phyloP scores from a whole-genome alignment of 257 asterid genomes.

The Gentiana macrophylla region DNA sequence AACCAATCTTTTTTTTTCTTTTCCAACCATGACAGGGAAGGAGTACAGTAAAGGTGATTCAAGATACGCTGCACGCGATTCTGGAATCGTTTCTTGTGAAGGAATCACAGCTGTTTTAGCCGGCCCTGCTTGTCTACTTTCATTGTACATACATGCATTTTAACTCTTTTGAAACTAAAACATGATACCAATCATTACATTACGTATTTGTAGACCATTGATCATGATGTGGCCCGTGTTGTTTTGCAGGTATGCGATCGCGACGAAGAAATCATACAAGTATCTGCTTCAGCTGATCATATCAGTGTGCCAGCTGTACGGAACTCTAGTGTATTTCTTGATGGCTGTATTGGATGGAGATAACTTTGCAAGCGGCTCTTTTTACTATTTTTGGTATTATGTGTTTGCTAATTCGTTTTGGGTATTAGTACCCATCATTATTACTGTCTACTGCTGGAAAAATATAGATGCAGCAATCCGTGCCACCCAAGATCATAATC shows the following conservation, averaged over 20 bases:
- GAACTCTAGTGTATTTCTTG: conserved; percentile 59
- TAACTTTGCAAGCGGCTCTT: conserved; percentile 47
- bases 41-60: conserved; percentile 99
- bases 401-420: conserved; percentile 67
- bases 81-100: conserved; percentile 67
- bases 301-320: conserved; percentile 84
- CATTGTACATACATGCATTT: conserved; percentile 40
- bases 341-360: conserved; percentile 79
- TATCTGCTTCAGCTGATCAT: conserved; percentile 68
- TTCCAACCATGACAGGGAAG: conserved; percentile 53
- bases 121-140: conserved; percentile 81
- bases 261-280: conserved; percentile 55
- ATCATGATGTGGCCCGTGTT: not conserved
- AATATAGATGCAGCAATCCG: conserved; percentile 52
- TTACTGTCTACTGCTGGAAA: conserved; percentile 60
- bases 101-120: conserved; percentile 66
- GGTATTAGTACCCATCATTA: conserved; percentile 61
- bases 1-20: not conserved
- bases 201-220: not conserved
- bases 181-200: not conserved
- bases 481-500: conserved; percentile 32
- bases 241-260: conserved; percentile 74
- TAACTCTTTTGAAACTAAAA: not conserved
- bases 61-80: conserved; percentile 64
- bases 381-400: conserved; percentile 57